These are phyloP conservation scores for Nicotiana rustica DNA, from an alignment of 305 asterid species.

Conservation along the genomic window DNA sequence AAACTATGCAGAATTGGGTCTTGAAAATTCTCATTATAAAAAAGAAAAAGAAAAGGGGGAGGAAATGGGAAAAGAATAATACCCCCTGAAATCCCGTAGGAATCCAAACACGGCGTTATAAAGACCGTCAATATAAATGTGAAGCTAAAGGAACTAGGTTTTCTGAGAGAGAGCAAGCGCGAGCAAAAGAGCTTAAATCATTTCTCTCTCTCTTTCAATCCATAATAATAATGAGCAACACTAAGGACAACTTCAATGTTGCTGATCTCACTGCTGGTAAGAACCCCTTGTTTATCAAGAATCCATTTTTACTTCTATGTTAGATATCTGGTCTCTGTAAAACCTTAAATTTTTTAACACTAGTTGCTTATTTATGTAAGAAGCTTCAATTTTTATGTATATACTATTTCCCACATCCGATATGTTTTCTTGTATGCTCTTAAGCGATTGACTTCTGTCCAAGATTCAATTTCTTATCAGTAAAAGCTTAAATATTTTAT, in stretches of 20 bases:
- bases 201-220: neutral
- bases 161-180: neutral
- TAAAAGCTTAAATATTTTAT: neutral
- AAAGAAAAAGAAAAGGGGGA: neutral
- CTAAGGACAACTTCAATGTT: slow-evolving; percentile 43
- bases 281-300: neutral
- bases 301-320: neutral
- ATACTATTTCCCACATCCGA: too few relatives aligned
- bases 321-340: neutral
- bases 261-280: slow-evolving; percentile 50
- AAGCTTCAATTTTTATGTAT: too few relatives aligned
- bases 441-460: too few relatives aligned
- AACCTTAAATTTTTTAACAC: neutral
- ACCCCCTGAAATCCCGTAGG: neutral
- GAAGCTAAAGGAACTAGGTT: slow-evolving; percentile 28
- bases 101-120: neutral
- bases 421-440: too few relatives aligned
- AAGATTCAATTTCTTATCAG: neutral
- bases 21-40: too few relatives aligned
- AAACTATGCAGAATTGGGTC: too few relatives aligned
- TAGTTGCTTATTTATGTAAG: too few relatives aligned
- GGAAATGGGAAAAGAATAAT: neutral
- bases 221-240: slow-evolving; percentile 41
- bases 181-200: neutral
- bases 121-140: slow-evolving; percentile 4